Evolutionary conservation across 2,329 filamentous ascomycete genomes (phyloP).

Genomic region (Chaetomium globosum): DNA sequence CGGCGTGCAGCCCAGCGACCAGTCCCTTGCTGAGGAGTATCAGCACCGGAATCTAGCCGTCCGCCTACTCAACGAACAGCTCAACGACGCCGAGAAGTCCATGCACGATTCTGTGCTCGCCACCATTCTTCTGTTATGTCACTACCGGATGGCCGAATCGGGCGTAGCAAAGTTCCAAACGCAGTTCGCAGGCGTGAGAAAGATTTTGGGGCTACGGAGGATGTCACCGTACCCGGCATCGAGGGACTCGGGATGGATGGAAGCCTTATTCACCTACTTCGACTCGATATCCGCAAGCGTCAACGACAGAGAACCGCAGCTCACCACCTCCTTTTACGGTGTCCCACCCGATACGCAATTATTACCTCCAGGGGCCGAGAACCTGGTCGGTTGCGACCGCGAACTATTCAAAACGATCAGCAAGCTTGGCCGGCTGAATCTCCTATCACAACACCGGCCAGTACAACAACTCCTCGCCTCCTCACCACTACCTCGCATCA

Average conservation of each 20-base stretch:
- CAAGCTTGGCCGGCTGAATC: conserved; percentile 79
- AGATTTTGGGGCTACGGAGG: conserved; percentile 77
- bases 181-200: conserved; percentile 90
- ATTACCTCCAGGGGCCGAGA: conserved; percentile 69
- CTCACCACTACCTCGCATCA: conserved; percentile 21
- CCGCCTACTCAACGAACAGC: conserved; percentile 77
- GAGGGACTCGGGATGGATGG: conserved; percentile 83
- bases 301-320: conserved; percentile 86
- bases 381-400: conserved; percentile 84
- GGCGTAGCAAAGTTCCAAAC: conserved; percentile 92
- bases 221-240: conserved; percentile 53
- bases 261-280: conserved; percentile 90
- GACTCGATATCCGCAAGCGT: conserved; percentile 90
- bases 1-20: conserved; percentile 59
- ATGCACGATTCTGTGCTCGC: conserved; percentile 85
- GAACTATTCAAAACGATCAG: conserved; percentile 84
- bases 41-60: conserved; percentile 82
- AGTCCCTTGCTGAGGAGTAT: conserved; percentile 74
- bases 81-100: conserved; percentile 74
- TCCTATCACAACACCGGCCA: conserved; percentile 72
- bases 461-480: conserved; percentile 47
- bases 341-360: conserved; percentile 52
- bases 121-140: conserved; percentile 82
- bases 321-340: conserved; percentile 68
- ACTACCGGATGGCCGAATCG: conserved; percentile 92